Evolutionary conservation across 768 basidiomycete genomes (phyloP).

Genomic region (Hirschioporus abietinus): DNA sequence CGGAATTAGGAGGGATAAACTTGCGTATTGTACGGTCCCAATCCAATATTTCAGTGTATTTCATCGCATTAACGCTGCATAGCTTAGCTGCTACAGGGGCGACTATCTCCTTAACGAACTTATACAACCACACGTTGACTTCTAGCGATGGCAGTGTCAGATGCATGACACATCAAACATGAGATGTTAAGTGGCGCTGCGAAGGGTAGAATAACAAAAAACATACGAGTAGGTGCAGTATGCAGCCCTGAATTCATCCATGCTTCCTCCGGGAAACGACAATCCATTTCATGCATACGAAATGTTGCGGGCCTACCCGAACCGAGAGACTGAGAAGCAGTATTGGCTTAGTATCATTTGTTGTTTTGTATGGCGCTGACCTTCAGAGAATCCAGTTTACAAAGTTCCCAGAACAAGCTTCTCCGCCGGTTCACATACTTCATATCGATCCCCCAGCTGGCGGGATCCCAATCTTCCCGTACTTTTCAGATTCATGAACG

Average conservation of each 20-base stretch:
- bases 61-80: conserved; percentile 58
- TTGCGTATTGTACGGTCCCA: conserved; percentile 53
- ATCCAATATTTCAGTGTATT: conserved; percentile 46
- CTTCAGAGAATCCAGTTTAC: neutral
- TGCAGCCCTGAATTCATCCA: too few species aligned
- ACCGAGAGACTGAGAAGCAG: neutral
- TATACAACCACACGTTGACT: conserved; percentile 38
- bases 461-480: neutral
- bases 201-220: neutral
- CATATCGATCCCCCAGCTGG: neutral
- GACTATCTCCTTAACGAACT: conserved; percentile 61
- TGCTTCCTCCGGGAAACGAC: conserved; percentile 3
- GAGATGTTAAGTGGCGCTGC: neutral
- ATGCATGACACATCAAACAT: conserved; percentile 8
- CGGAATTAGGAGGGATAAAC: neutral
- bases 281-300: neutral
- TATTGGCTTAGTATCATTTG: neutral
- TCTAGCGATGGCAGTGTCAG: neutral
- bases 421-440: neutral
- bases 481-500: neutral
- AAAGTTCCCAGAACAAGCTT: neutral
- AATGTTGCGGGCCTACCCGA: conserved; percentile 1
- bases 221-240: neutral
- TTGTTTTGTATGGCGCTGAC: neutral
- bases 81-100: conserved; percentile 59